A percentile compares a stretch with the other conserved stretches of the same genome.
phyloP scores from a whole-genome alignment of 2,329 filamentous ascomycete species.

The Epichloe scottii region DNA sequence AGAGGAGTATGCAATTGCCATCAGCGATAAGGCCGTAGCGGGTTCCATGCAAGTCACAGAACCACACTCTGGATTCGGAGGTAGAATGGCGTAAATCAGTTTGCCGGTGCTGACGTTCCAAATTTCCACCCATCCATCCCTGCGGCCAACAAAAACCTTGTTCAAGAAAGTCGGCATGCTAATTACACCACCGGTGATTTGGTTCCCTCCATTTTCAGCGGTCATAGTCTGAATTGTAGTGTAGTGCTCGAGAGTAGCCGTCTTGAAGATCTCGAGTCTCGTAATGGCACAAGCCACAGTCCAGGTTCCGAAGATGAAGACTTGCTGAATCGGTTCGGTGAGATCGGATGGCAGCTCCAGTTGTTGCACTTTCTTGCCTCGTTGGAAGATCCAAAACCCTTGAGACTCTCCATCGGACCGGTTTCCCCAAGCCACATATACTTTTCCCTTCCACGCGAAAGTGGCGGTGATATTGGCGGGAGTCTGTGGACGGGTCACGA shows the following conservation, averaged over 20 bases:
- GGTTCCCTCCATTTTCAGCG: constrained; percentile 43
- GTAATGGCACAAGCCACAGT: constrained; percentile 67
- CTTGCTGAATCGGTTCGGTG: constrained; percentile 58
- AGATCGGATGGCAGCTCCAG: constrained; percentile 55
- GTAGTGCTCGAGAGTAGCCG: constrained; percentile 72
- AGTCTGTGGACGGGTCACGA: constrained; percentile 84
- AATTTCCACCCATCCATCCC: constrained; percentile 84
- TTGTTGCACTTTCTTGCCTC: constrained; percentile 73
- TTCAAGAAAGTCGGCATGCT: constrained; percentile 94
- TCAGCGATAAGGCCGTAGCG: constrained; percentile 68
- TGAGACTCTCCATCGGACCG: constrained; percentile 35
- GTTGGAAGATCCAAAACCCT: constrained; percentile 84
- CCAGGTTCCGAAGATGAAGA: constrained; percentile 84
- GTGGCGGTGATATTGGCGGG: constrained; percentile 78
- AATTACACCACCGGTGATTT: constrained; percentile 66
- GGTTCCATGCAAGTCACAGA: constrained; percentile 80
- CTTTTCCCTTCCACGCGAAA: constrained; percentile 71
- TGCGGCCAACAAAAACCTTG: constrained; percentile 82
- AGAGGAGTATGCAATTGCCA: constrained; percentile 77
- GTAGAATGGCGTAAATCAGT: constrained; percentile 78
- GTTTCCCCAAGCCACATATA: constrained; percentile 84
- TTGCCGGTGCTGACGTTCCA: constrained; percentile 95
- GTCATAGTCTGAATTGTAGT: constrained; percentile 60
- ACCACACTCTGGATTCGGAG: constrained; percentile 59
- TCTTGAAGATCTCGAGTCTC: constrained; percentile 82